Evolutionary conservation across 306 rosid species (phyloP).

Genomic region (Inga laurina): DNA sequence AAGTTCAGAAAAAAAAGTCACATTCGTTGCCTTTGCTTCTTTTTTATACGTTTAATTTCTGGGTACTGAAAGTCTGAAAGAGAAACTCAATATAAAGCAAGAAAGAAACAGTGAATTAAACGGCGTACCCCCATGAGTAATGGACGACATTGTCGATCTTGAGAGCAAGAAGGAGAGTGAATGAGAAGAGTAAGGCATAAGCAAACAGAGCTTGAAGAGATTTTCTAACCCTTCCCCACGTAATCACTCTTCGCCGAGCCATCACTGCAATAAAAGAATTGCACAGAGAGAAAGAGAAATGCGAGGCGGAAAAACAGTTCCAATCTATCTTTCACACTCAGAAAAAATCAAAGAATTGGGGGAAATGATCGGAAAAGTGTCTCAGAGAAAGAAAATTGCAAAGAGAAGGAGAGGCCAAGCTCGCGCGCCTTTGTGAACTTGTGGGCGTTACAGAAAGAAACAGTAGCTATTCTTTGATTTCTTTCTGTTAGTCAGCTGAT

Average conservation of each 20-base stretch:
- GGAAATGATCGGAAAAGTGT: not conserved
- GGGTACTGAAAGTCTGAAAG: slow-evolving; percentile 25
- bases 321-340: not conserved
- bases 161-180: slow-evolving; percentile 65
- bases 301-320: not conserved
- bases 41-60: not conserved
- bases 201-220: slow-evolving; percentile 65
- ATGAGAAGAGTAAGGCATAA: slow-evolving; percentile 66
- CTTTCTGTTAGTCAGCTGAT: not conserved
- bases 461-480: not conserved
- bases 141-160: slow-evolving; percentile 55
- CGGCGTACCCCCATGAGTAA: slow-evolving; percentile 70
- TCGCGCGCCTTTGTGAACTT: not conserved
- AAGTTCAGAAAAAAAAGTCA: not conserved
- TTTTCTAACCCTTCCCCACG: slow-evolving; percentile 75
- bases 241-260: slow-evolving; percentile 60
- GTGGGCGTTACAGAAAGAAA: not conserved
- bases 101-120: not conserved
- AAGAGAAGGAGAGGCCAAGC: slow-evolving; percentile 23
- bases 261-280: slow-evolving; percentile 41
- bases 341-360: not conserved
- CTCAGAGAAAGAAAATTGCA: slow-evolving; percentile 13
- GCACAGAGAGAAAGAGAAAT: not conserved
- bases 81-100: not conserved
- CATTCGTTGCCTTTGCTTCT: not conserved